Conservation (phyloP, 208 protist genomes). For the Trypanosoma mega region DNA sequence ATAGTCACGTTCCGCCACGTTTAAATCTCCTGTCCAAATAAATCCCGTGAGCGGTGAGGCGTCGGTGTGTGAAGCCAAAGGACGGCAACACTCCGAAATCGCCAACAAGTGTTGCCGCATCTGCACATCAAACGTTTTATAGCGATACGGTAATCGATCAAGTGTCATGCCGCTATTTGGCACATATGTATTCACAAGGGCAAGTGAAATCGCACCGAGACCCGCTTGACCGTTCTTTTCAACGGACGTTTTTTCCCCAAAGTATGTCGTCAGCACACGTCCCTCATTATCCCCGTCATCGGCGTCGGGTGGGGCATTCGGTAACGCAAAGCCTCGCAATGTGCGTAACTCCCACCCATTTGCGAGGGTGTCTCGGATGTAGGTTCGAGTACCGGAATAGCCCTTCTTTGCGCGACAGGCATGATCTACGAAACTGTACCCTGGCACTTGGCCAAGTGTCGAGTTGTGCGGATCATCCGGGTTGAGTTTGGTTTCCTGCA, state of each 20-base stretch:
- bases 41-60: constrained; percentile 34
- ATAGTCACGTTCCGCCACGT: constrained; percentile 93
- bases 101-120: constrained; percentile 66
- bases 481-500: constrained; percentile 95
- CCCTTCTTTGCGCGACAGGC: constrained; percentile 75
- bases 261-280: constrained; percentile 84
- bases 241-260: constrained; percentile 28
- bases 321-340: constrained; percentile 12
- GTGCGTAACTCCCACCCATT: constrained; percentile 11
- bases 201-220: constrained; percentile 34
- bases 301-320: not conserved
- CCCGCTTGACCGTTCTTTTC: constrained; percentile 1
- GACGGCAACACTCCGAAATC: too few relatives aligned
- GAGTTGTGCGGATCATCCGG: constrained; percentile 49
- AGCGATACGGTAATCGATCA: constrained; percentile 84
- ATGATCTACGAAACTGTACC: constrained; percentile 80
- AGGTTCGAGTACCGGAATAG: constrained; percentile 88
- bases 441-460: constrained; percentile 55
- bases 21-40: constrained; percentile 94
- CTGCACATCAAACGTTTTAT: constrained; percentile 71
- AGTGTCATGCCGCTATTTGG: constrained; percentile 91
- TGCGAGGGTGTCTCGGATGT: constrained; percentile 35
- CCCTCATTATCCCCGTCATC: constrained; percentile 75
- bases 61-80: not conserved
- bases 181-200: constrained; percentile 92